Evolutionary conservation across 768 basidiomycete genomes (phyloP).

Genomic region (Xerocomellus dryophilus): DNA sequence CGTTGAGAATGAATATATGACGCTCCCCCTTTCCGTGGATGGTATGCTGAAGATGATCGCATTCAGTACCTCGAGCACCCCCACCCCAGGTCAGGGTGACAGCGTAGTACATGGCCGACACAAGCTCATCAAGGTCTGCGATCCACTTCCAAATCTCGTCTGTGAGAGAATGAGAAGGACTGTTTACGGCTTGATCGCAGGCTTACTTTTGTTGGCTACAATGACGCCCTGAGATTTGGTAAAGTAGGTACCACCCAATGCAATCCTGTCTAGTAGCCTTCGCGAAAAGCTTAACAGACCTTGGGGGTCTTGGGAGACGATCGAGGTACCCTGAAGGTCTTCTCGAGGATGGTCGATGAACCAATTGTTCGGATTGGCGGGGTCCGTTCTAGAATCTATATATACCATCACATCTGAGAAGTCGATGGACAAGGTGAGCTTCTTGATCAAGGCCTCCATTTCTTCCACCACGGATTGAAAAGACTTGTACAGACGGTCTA

Average conservation of each 20-base stretch:
- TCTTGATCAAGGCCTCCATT: not conserved
- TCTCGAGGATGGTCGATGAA: not conserved
- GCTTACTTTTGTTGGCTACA: not conserved
- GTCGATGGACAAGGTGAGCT: not conserved
- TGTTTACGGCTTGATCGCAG: not conserved
- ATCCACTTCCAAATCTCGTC: constrained; percentile 9
- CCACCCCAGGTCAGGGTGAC: constrained; percentile 17
- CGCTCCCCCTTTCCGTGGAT: not conserved
- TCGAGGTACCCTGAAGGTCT: not conserved
- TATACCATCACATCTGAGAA: not conserved
- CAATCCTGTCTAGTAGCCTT: not conserved
- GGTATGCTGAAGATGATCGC: constrained; percentile 10
- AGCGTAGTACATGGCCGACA: constrained; percentile 8
- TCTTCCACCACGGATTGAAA: not conserved
- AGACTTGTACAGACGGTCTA: not conserved
- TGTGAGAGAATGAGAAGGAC: not conserved
- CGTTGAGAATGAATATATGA: constrained; percentile 18
- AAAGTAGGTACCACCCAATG: not conserved
- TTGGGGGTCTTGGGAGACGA: not conserved
- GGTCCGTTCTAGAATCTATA: not conserved
- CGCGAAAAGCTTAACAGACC: not conserved
- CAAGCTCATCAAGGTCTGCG: not conserved
- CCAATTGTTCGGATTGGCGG: not conserved
- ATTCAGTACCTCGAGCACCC: constrained; percentile 13
- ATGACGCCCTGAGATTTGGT: not conserved